Evolutionary conservation across 805 yeast genomes (phyloP).

Genomic region (Saturnispora silvae): DNA sequence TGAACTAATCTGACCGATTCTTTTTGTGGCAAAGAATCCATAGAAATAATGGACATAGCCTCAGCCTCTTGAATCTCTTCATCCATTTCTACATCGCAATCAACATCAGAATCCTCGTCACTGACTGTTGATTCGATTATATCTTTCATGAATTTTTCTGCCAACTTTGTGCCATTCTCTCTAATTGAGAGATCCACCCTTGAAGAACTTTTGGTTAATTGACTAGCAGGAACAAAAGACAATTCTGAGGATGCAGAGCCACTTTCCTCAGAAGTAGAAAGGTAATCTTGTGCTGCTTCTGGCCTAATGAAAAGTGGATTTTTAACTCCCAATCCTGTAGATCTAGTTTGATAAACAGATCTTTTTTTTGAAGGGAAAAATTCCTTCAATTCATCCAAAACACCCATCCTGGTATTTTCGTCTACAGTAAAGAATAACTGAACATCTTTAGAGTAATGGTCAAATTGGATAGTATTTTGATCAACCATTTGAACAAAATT

Average conservation of each 20-base stretch:
- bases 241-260: too few relatives aligned
- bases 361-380: slow-evolving; percentile 9
- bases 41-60: slow-evolving; percentile 6
- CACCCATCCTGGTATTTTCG: neutral
- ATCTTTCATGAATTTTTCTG: slow-evolving; percentile 5
- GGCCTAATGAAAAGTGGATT: neutral
- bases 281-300: neutral
- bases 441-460: slow-evolving; percentile 4
- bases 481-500: slow-evolving; percentile 14
- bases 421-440: slow-evolving; percentile 11
- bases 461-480: slow-evolving; percentile 6
- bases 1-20: neutral
- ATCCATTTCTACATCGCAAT: too few relatives aligned
- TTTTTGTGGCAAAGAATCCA: neutral
- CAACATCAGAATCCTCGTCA: too few relatives aligned
- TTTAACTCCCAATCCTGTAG: slow-evolving; percentile 9
- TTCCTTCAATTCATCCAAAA: slow-evolving; percentile 2
- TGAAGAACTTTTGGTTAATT: neutral
- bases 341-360: neutral
- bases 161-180: slow-evolving; percentile 2
- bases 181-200: neutral
- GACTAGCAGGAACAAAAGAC: neutral
- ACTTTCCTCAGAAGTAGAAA: neutral
- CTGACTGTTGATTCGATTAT: slow-evolving; percentile 8
- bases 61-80: neutral